phyloP scores from a whole-genome alignment of 192 early-diverging fungal species.

The Gonapodya prolifera region DNA sequence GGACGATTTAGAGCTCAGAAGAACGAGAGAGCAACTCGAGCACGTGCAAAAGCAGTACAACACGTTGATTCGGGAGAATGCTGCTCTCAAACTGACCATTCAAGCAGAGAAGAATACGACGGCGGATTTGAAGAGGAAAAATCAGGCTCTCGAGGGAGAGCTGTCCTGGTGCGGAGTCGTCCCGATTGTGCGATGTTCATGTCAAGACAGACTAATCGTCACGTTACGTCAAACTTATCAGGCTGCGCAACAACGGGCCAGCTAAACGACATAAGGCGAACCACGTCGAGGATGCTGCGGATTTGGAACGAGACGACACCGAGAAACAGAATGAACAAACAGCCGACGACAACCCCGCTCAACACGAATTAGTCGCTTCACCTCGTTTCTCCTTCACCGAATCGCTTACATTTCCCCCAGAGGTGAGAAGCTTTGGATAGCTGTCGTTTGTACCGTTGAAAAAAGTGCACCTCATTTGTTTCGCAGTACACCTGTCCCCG shows the following conservation, averaged over 20 bases:
- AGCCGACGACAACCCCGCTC: no score
- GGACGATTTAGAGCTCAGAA: neutral
- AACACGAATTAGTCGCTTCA: no score
- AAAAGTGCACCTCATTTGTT: neutral
- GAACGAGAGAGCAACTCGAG: neutral
- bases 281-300: no score
- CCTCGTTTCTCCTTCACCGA: no score
- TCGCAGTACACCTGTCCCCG: neutral
- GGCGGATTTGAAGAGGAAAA: neutral
- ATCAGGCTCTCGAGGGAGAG: neutral
- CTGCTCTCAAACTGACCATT: neutral
- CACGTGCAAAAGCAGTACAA: neutral
- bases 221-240: no score
- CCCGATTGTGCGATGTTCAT: neutral
- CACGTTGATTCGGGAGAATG: neutral
- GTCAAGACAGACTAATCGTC: no score
- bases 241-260: no score
- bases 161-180: neutral
- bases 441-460: neutral
- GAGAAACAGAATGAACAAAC: no score
- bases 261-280: no score
- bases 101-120: neutral
- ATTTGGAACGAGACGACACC: no score
- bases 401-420: neutral
- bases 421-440: neutral